A percentile compares a stretch with the other conserved stretches of the same genome.
phyloP scores from a whole-genome alignment of 2,329 filamentous ascomycete species.

The Sporothrix pallida region DNA sequence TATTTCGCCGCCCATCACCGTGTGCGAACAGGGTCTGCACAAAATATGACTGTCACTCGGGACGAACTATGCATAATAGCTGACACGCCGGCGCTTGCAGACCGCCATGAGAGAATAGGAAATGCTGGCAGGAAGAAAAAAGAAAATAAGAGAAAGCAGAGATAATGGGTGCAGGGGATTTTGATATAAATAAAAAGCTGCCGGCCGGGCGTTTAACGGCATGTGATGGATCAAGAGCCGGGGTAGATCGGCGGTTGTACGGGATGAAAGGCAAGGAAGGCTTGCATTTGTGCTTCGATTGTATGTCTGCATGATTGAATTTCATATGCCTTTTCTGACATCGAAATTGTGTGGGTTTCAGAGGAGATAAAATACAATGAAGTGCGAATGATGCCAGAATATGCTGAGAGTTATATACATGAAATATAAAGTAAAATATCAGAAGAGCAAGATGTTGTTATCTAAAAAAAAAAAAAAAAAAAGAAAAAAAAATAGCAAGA shows the following conservation, averaged over 20 bases:
- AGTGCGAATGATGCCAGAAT: background rate
- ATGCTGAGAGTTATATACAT: too few relatives aligned
- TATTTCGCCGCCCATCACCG: background rate
- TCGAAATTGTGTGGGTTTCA: background rate
- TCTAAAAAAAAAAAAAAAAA: background rate
- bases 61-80: conserved; percentile 5
- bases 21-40: background rate
- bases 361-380: background rate
- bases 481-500: background rate
- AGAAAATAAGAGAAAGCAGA: background rate
- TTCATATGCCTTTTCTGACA: background rate
- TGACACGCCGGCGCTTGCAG: conserved; percentile 19
- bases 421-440: background rate
- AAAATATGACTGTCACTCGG: background rate
- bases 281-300: background rate
- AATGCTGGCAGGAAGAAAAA: background rate
- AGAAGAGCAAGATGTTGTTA: background rate
- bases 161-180: background rate
- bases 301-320: background rate
- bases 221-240: background rate
- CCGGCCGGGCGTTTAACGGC: background rate
- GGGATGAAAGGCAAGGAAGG: background rate
- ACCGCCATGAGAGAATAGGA: background rate
- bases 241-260: background rate
- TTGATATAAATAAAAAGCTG: conserved; percentile 2